Conservation (phyloP, 2,329 filamentous ascomycete species). For the Fulvia fulva region DNA sequence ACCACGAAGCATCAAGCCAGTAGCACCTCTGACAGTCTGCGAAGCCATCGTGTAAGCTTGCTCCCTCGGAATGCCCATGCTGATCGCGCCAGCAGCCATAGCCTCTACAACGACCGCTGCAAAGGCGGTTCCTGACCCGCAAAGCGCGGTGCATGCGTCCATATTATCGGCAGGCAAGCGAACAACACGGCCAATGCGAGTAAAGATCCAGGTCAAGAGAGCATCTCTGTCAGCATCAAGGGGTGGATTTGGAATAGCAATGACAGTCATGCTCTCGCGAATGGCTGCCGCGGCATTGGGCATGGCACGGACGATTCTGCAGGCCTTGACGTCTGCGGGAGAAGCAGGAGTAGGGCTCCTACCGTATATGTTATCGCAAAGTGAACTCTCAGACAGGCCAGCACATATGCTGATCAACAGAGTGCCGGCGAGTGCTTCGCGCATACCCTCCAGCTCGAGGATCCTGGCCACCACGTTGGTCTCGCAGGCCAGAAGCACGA, state of each 20-base stretch:
- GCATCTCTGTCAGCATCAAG: slow-evolving; percentile 50
- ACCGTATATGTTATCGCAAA: slow-evolving; percentile 55
- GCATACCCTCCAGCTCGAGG: slow-evolving; percentile 64
- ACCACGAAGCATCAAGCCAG: slow-evolving; percentile 61
- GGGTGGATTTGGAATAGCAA: slow-evolving; percentile 60
- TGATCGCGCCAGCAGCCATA: slow-evolving; percentile 71
- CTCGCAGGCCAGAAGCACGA: slow-evolving; percentile 77
- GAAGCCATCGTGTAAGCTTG: slow-evolving; percentile 75
- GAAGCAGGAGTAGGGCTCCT: slow-evolving; percentile 41
- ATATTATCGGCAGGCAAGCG: slow-evolving; percentile 64
- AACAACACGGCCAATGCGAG: slow-evolving; percentile 66
- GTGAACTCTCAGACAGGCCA: slow-evolving; percentile 65
- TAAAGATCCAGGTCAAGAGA: slow-evolving; percentile 74
- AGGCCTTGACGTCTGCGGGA: slow-evolving; percentile 48
- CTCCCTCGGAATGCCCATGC: slow-evolving; percentile 69
- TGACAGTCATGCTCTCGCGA: slow-evolving; percentile 74
- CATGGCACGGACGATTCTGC: slow-evolving; percentile 72
- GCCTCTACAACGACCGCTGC: slow-evolving; percentile 72
- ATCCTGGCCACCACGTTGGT: slow-evolving; percentile 69
- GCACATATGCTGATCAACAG: slow-evolving; percentile 78
- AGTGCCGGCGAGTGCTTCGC: slow-evolving; percentile 70
- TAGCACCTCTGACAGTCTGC: slow-evolving; percentile 72
- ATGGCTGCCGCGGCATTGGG: slow-evolving; percentile 80
- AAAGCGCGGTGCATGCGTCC: slow-evolving; percentile 70
- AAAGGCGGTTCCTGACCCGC: slow-evolving; percentile 71